Percentiles rank a stretch among this genome's conserved stretches.
phyloP scores from a whole-genome alignment of 257 asterid genomes.

The Nicotiana benthamiana region DNA sequence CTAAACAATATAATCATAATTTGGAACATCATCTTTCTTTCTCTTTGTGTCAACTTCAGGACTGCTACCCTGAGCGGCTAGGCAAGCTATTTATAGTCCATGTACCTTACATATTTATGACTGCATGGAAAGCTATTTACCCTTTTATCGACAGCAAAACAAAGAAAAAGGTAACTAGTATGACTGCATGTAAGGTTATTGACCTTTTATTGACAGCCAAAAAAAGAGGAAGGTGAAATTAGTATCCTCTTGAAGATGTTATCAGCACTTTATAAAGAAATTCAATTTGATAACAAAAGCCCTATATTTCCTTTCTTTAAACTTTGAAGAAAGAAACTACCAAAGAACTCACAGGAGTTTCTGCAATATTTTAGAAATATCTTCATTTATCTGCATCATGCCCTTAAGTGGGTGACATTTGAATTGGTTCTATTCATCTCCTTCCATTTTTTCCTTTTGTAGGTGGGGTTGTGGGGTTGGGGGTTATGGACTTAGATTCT shows the following conservation, averaged over 20 bases:
- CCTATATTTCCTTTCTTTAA: no score
- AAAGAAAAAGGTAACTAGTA: conserved; percentile 52
- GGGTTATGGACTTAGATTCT: not conserved
- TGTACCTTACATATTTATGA: conserved; percentile 75
- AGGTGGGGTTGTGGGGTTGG: not conserved
- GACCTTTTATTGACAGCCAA: not conserved
- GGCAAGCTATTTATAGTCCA: conserved; percentile 62
- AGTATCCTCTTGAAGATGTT: no score
- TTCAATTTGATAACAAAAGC: no score
- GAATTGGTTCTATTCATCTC: no score
- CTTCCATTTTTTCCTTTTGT: no score
- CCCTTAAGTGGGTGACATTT: no score
- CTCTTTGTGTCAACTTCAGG: conserved; percentile 28
- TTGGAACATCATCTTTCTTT: not conserved
- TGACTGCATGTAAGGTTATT: not conserved
- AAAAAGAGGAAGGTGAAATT: no score
- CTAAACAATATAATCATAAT: not conserved
- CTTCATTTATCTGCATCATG: no score
- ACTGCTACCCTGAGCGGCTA: conserved; percentile 90
- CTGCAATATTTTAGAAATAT: no score
- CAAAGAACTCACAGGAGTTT: no score
- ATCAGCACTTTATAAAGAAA: no score
- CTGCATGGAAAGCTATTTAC: conserved; percentile 82
- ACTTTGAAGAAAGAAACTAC: no score
- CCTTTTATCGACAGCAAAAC: conserved; percentile 83